A percentile compares a stretch with the other conserved stretches of the same genome.
phyloP scores from a whole-genome alignment of 2,329 filamentous ascomycete genomes.

The Elsinoe necatrix region DNA sequence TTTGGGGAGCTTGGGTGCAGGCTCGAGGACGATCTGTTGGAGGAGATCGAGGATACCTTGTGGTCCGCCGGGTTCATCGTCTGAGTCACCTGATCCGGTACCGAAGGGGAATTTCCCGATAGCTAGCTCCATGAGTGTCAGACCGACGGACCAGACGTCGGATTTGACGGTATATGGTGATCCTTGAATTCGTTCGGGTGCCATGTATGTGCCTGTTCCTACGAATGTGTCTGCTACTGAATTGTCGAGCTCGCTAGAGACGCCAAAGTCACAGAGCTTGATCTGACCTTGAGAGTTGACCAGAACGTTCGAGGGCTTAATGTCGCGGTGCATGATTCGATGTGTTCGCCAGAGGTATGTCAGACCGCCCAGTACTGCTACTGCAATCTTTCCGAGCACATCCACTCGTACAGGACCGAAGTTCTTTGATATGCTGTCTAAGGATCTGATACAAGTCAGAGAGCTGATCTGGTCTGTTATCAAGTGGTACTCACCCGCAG shows the following conservation, averaged over 20 bases:
- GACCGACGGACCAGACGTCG: slow-evolving; percentile 96
- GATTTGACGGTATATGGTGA: slow-evolving; percentile 97
- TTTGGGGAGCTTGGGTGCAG: slow-evolving; percentile 85
- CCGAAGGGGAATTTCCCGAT: slow-evolving; percentile 96
- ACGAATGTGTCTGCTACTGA: slow-evolving; percentile 98
- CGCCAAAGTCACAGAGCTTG: slow-evolving; percentile 97
- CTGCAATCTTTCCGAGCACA: slow-evolving; percentile 93
- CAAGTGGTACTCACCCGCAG: slow-evolving; percentile 63
- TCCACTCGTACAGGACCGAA: slow-evolving; percentile 94
- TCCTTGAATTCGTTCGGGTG: slow-evolving; percentile 92
- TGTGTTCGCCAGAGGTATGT: slow-evolving; percentile 93
- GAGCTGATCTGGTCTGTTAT: slow-evolving; percentile 14
- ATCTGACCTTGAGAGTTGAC: slow-evolving; percentile 91
- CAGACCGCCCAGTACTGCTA: slow-evolving; percentile 84
- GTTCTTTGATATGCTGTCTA: slow-evolving; percentile 87
- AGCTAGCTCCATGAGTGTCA: slow-evolving; percentile 92
- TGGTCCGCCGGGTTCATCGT: slow-evolving; percentile 59
- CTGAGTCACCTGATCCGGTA: slow-evolving; percentile 67
- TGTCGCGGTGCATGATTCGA: slow-evolving; percentile 97
- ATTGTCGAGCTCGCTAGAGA: slow-evolving; percentile 96
- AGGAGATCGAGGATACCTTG: slow-evolving; percentile 92
- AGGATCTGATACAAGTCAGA: slow-evolving; percentile 50
- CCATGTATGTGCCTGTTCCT: slow-evolving; percentile 98
- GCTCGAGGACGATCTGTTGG: slow-evolving; percentile 96
- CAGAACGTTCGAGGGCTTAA: slow-evolving; percentile 96